phyloP scores from a whole-genome alignment of 352 stramenopile species.

The Pythium plurisporium region DNA sequence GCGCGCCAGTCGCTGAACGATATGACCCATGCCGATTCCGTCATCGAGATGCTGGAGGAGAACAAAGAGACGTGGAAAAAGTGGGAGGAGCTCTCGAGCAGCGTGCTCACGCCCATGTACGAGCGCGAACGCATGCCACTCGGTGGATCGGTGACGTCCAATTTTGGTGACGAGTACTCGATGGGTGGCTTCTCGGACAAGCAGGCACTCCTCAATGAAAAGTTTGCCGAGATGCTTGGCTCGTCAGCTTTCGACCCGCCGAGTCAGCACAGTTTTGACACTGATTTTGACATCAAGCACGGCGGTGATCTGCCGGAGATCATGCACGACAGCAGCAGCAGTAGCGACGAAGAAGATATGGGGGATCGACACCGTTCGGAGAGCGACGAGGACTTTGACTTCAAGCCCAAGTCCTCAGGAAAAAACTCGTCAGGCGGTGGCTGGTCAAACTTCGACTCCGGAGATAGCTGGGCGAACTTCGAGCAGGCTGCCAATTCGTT shows the following conservation, averaged over 20 bases:
- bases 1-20: constrained; percentile 68
- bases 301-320: constrained; percentile 70
- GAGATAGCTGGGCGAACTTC: constrained; percentile 61
- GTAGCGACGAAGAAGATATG: constrained; percentile 73
- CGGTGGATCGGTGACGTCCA: constrained; percentile 55
- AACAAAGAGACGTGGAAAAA: constrained; percentile 69
- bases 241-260: constrained; percentile 53
- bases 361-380: constrained; percentile 37
- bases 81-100: constrained; percentile 73
- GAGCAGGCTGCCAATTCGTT: constrained; percentile 45
- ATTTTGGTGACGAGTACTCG: constrained; percentile 64
- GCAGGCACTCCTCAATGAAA: constrained; percentile 69
- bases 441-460: constrained; percentile 68
- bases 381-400: constrained; percentile 30
- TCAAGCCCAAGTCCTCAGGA: constrained; percentile 21
- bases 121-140: constrained; percentile 74
- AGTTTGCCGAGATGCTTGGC: constrained; percentile 82
- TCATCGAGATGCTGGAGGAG: constrained; percentile 77
- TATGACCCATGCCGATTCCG: constrained; percentile 79
- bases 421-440: constrained; percentile 21
- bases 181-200: constrained; percentile 71
- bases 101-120: constrained; percentile 68
- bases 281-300: constrained; percentile 68
- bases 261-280: constrained; percentile 55
- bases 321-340: constrained; percentile 87